Evolutionary conservation across 2,329 filamentous ascomycete species (phyloP), one percentile per base, ranked within the genome.

Genomic region (Talaromyces sp.): DNA sequence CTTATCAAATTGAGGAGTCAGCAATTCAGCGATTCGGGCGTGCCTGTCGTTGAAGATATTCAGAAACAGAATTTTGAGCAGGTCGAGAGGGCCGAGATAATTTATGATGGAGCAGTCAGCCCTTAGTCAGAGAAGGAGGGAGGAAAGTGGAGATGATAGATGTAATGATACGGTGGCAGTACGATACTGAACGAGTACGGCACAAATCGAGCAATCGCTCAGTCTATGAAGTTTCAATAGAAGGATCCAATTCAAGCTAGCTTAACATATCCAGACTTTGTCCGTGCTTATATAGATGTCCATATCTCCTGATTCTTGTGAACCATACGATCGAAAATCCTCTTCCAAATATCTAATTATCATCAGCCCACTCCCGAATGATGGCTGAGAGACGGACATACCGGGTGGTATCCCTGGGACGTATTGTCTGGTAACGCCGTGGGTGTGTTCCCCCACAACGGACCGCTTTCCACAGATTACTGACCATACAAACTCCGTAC

Each of bases 141-240:
- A 27, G 57, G 16, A 33, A 33, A 33, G 39, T 33, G 57, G 39
- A 45, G 57, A 58, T 41, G 33, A 58, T 11, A 43, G 37, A 59
- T 50, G 47, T 50, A 27, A 33, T 37, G 22, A 9, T 56, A 37
- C 52, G 52, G 52, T 39, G 52, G 52, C 52, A 56, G 52, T 35
- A 60, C 41, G 31, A 35, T 60, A 60, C 58, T 11, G 35, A 37
- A 47, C 45, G 45, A 35, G 43, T 61, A 37, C 24, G 33, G 52
- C 52, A 56, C 52, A 4, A 56, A 56, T 56, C 33, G n/a, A 56
- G 52, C 33, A 56, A 39, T 22, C 11, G 52, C 52, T 39, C 27
- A 14, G 50, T 11, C 49, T 14, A 13, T 1, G 13, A 52, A 52
- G 3, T 33, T 31, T 52, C 49, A n/a, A n/a, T 50, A 50, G 16